Base-by-base conservation (phyloP, 768 basidiomycete genomes). In the Macrocybe gigantea region DNA sequence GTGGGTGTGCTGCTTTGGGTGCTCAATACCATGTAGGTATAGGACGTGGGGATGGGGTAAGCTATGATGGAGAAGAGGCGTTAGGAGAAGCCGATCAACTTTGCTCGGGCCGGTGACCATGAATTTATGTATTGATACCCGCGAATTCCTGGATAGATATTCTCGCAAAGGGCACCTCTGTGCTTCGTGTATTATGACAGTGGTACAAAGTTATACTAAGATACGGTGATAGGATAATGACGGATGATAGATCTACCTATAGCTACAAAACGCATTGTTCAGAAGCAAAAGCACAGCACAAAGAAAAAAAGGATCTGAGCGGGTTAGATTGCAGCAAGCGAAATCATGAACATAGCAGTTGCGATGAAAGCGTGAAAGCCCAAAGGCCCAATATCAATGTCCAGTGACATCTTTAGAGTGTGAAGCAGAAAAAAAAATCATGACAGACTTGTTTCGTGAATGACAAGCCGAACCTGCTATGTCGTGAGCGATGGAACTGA, bases 361-460 rank as follows among this genome's bases (percentile, higher is more conserved):
- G 52, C 37, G 43, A 30, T 37, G 43, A 35, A 43, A 44, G 50
- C 54, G 52, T 49, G 52, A 57, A 55, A 47, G 40, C 41, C 46
- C 49, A 49, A 54, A 53, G 52, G 54, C 49, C 55, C 53, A 56
- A 53, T 47, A 49, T 50, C 48, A 22, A 22, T 22, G 22, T 22
- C 22, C 22, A 22, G 22, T 22, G 22, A 22, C 22, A 22, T 22
- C 22, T 22, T 22, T 4, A 22, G 22, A 22, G 4, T 22, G 4
- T 22, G 22, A 22, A 1, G 22, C 22, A 22, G 22, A 22, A 22
- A 22, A 22, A 22, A 62, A 66, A 60, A 56, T 61, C 66, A 53
- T 64, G 66, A 66, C 61, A 62, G 58, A 60, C 70, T 73, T 73
- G 74, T 74, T 62, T 71, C 74, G 74, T 76, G 72, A 72, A 75